phyloP scores from a whole-genome alignment of 257 asterid species.

The Solanum dulcamara region DNA sequence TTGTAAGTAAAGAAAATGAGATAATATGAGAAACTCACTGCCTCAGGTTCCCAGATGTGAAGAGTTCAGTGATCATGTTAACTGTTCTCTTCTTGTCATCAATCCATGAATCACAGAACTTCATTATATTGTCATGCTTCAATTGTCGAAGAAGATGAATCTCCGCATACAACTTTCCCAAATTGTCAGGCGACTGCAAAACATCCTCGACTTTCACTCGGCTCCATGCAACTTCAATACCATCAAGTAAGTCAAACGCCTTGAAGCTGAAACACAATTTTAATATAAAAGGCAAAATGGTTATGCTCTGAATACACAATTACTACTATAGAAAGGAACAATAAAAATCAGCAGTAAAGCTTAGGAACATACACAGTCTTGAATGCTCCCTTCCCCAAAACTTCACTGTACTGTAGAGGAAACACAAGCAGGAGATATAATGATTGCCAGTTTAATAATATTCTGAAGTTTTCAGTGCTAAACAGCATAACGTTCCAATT shows the following conservation, averaged over 20 bases:
- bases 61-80: slow-evolving; percentile 86
- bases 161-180: slow-evolving; percentile 67
- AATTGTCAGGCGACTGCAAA: slow-evolving; percentile 49
- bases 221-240: slow-evolving; percentile 90
- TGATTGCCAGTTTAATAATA: background rate
- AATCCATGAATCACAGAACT: slow-evolving; percentile 47
- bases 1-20: background rate
- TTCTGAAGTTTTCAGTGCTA: background rate
- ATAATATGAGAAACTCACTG: slow-evolving; percentile 41
- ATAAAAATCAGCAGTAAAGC: background rate
- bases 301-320: background rate
- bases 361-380: slow-evolving; percentile 59
- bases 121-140: slow-evolving; percentile 57
- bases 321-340: background rate
- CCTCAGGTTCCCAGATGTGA: slow-evolving; percentile 78
- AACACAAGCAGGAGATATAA: background rate
- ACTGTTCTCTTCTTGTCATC: slow-evolving; percentile 72
- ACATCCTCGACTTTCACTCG: slow-evolving; percentile 50
- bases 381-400: slow-evolving; percentile 80
- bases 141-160: slow-evolving; percentile 60
- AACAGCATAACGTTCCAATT: background rate
- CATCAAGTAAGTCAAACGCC: slow-evolving; percentile 69
- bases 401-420: slow-evolving; percentile 49
- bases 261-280: slow-evolving; percentile 34
- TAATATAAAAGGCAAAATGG: background rate